Percentiles rank a stretch among this genome's conserved stretches.
These are phyloP conservation scores for Brasilioporus rufonigricans DNA, from an alignment of 768 basidiomycete species.

Conservation along the genomic window DNA sequence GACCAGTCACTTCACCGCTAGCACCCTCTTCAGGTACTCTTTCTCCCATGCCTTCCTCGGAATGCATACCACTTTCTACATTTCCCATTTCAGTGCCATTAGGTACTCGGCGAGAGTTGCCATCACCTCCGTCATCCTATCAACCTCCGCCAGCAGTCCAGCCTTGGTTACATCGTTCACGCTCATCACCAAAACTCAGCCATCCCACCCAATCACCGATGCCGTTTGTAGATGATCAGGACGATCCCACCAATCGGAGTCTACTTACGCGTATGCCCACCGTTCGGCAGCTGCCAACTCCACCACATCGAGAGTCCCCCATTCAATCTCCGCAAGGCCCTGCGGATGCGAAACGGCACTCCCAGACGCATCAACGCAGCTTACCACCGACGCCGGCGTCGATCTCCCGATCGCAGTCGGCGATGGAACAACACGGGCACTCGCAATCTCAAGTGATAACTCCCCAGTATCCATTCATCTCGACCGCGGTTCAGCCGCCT, in stretches of 20 bases:
- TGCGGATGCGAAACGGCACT: conserved; percentile 21
- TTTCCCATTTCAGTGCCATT: conserved; percentile 19
- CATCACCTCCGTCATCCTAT: conserved; percentile 31
- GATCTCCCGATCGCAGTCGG: conserved; percentile 16
- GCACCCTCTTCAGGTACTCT: conserved; percentile 23
- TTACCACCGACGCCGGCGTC: conserved; percentile 41
- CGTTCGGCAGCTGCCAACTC: conserved; percentile 35
- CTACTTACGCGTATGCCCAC: conserved; percentile 22
- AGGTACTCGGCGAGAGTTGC: conserved; percentile 25
- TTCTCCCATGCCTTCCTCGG: conserved; percentile 31
- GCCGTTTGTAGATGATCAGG: conserved; percentile 16
- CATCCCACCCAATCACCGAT: conserved; percentile 13
- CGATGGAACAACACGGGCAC: conserved; percentile 18
- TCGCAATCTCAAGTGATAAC: conserved; percentile 17
- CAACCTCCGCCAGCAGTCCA: conserved; percentile 31
- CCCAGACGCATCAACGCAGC: conserved; percentile 34
- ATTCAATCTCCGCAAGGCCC: conserved; percentile 13
- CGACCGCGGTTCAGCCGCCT: conserved; percentile 12
- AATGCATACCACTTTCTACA: conserved; percentile 25
- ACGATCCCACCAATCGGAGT: conserved; percentile 9
- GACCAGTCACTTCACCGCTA: conserved; percentile 14
- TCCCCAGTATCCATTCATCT: neutral
- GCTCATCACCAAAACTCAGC: conserved; percentile 37
- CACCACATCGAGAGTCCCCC: conserved; percentile 23
- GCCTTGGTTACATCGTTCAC: conserved; percentile 33